A percentile compares a stretch with the other conserved stretches of the same genome.
Evolutionary conservation across 2,329 filamentous ascomycete genomes (phyloP).

Genomic region (Ophiostoma triangulosporum): DNA sequence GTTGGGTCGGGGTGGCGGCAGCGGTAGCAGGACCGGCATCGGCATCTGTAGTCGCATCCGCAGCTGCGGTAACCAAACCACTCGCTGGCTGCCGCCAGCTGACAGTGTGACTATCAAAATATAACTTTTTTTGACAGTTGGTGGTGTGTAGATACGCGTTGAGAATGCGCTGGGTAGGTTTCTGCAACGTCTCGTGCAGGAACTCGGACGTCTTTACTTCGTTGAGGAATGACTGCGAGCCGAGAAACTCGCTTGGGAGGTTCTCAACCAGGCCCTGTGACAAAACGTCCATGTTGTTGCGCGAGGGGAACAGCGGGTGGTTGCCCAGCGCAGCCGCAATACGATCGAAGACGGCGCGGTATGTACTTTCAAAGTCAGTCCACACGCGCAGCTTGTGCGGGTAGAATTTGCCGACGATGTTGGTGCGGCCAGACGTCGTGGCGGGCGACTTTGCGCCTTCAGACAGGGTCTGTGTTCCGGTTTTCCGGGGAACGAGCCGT

Average conservation of each 20-base stretch:
- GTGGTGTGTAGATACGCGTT: constrained; percentile 5
- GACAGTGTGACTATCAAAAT: neutral
- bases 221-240: neutral
- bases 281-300: neutral
- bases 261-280: neutral
- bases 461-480: neutral
- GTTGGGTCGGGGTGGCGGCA: neutral
- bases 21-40: too few species aligned
- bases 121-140: neutral
- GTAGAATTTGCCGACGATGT: constrained; percentile 8
- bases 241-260: neutral
- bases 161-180: constrained; percentile 4
- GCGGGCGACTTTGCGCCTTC: constrained; percentile 2
- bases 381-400: constrained; percentile 3
- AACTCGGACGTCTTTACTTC: neutral
- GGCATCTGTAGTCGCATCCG: neutral
- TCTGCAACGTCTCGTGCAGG: constrained; percentile 6
- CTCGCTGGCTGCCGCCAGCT: neutral
- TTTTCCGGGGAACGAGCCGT: neutral
- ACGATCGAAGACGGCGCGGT: neutral
- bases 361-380: neutral
- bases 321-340: neutral
- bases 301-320: neutral
- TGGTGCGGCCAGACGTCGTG: constrained; percentile 8
- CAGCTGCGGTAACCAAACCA: too few species aligned